A percentile compares a stretch with the other conserved stretches of the same genome.
Evolutionary conservation across 2,329 filamentous ascomycete genomes (phyloP).

Genomic region (Trichoderma koningii): DNA sequence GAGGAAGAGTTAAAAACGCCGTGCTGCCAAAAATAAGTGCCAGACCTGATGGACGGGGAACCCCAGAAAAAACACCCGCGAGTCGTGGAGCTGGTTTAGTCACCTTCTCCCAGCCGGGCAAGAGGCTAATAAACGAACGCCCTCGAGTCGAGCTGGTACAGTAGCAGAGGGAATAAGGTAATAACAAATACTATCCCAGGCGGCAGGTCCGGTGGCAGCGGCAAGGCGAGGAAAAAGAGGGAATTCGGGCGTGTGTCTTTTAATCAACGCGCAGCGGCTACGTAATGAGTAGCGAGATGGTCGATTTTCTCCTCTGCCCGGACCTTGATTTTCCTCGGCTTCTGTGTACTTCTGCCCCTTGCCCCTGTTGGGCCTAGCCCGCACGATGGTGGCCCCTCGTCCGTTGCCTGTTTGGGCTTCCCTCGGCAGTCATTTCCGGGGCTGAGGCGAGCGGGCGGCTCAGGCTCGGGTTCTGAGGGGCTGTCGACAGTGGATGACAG

Average conservation of each 20-base stretch:
- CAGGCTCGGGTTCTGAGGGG: constrained; percentile 6
- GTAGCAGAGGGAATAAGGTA: too few relatives aligned
- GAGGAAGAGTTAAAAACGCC: neutral
- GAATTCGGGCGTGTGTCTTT: neutral
- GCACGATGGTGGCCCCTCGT: neutral
- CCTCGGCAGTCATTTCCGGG: constrained; percentile 22
- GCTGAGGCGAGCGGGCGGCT: constrained; percentile 19
- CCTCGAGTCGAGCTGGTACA: neutral
- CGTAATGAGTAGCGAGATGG: constrained; percentile 18
- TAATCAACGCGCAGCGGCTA: constrained; percentile 12
- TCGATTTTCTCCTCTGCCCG: neutral
- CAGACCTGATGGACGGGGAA: neutral
- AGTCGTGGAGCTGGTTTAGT: neutral
- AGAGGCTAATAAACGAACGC: neutral
- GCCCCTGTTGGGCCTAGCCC: constrained; percentile 2
- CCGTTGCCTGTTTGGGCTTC: neutral
- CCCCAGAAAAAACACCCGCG: neutral
- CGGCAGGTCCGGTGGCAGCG: constrained; percentile 14
- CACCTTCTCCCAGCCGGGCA: neutral
- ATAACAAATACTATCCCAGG: too few relatives aligned
- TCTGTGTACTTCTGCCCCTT: neutral
- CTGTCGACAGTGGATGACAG: neutral
- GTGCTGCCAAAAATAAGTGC: neutral
- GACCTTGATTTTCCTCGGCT: neutral
- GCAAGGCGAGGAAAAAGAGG: neutral